Base-by-base conservation (phyloP, 2,329 filamentous ascomycete genomes). In the Pyrenophora graminea region DNA sequence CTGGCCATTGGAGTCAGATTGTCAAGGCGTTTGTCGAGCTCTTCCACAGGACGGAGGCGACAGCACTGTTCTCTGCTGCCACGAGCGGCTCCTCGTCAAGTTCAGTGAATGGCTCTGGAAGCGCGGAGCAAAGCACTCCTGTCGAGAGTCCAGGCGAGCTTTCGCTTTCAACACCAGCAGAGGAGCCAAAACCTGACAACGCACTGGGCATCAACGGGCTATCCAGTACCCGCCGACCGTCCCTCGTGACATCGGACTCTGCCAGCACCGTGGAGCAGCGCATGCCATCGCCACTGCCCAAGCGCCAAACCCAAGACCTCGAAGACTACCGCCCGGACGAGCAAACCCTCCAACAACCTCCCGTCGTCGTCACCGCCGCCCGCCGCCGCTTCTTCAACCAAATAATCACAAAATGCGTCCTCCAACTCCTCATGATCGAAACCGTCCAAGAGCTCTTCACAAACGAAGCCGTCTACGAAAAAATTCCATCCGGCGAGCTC, bases 381-480 rank as follows among this genome's bases (percentile, higher is more conserved):
- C 89, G 94, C 21, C 85, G 94, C 31, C 88, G 92, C 45, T 97
- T 97, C 79, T 99, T 99, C 82, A 99, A 99, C 77, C 90, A 93
- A 62, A 99, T 99, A 73, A 99, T 99, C 74, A 97, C 93, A 12
- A 93, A 95, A 61, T 99, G 94, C 71, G 95, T 99, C 3, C 80
- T 99, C 7, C 95, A 99, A 74, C 84, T 99, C 2, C 85, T 99
- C 58, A 99, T 99, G 91, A 99, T 99, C 64, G 95, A 99, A 74
- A 99, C 95, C 0, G 95, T 99, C 36, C 95, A 96, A 67, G 95
- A 99, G 74, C 85, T 99, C 41, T 99, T 99, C 78, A 95, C 91
- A 63, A 99, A 97, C 73, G 92, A 97, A 69, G 85, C 89, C 1
- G 95, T 99, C 13, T 99, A 99, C 71, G 82, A 86, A 5, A 87